Base-by-base conservation (phyloP, 2,329 filamentous ascomycete genomes). In the Trichoderma brevicompactum region DNA sequence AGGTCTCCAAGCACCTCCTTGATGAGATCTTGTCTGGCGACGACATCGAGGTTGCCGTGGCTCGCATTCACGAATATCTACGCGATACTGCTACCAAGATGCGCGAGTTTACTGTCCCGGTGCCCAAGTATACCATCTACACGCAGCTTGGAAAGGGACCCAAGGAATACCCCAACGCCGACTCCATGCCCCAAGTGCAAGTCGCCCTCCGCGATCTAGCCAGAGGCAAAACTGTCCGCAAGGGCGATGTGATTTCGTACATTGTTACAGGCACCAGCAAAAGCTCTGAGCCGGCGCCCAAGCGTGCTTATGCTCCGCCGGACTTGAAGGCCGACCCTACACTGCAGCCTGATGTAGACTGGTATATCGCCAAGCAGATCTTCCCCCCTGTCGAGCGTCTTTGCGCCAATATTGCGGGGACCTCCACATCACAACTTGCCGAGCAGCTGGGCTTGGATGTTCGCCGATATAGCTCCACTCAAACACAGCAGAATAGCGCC, bases 291-390 rank as follows among this genome's bases (percentile, higher is more conserved):
- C 83, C 85, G 12, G 87, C 92, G 2, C 91, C 95, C 23, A 97
- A 97, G 79, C 92, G 96, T 70, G 94, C 95, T 3, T 94, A 92
- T 76, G 89, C 91, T 5, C 89, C 92, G 1, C 89, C 93, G 65
- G 95, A 99, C 75, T 81, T 92, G 66, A 96, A 95, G 74, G 74
- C 87, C 15, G 91, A 91, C 70, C 88, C 89, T 1, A 89, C 82
- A 1, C 84, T 99, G 7, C 85, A 89, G 65, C 92, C 94, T 2
- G 95, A 99, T 74, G 86, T 97, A n/a, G 95, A 99, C 75, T 98
- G 94, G 86, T 99, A 99, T 77, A 87, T 99, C 44, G 90, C 92
- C 81, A 99, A 99, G 82, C 95, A 99, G 78, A 97, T 99, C 66
- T 92, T 99, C 79, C 95, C 95, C 10, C 95, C 95, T 0, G 95